A percentile compares a stretch with the other conserved stretches of the same genome.
Conservation (phyloP, 345 rosid species). For the Isatis tinctoria region DNA sequence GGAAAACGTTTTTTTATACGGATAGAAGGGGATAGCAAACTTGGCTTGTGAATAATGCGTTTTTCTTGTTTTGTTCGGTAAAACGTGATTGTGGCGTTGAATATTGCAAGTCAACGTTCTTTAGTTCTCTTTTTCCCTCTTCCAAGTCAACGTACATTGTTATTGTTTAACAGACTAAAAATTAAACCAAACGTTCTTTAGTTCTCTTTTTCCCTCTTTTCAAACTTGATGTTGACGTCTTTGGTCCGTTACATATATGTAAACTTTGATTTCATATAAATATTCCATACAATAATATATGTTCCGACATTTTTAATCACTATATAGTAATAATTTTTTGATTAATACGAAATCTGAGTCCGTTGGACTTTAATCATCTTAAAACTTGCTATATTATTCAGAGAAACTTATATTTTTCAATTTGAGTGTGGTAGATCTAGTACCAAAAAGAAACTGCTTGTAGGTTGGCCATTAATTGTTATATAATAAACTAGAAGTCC, state of each 20-base stretch:
- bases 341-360: neutral
- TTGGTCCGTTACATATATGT: neutral
- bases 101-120: constrained; percentile 3
- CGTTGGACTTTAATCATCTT: neutral
- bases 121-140: too few relatives aligned
- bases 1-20: neutral
- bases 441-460: too few relatives aligned
- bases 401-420: too few relatives aligned
- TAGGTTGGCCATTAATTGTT: too few relatives aligned
- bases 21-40: neutral
- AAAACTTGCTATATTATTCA: too few relatives aligned
- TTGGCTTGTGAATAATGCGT: neutral
- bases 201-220: neutral
- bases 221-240: neutral
- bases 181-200: neutral
- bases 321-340: neutral
- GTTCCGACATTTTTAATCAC: neutral
- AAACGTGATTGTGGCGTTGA: neutral
- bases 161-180: constrained; percentile 16
- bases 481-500: too few relatives aligned
- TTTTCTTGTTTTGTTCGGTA: neutral
- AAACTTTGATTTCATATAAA: neutral
- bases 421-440: too few relatives aligned
- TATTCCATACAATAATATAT: neutral
- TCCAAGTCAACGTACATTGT: too few relatives aligned